A percentile compares a stretch with the other conserved stretches of the same genome.
Evolutionary conservation across 495 filamentous ascomycete species (phyloP).

Genomic region (Tuber microsphaerosporum): DNA sequence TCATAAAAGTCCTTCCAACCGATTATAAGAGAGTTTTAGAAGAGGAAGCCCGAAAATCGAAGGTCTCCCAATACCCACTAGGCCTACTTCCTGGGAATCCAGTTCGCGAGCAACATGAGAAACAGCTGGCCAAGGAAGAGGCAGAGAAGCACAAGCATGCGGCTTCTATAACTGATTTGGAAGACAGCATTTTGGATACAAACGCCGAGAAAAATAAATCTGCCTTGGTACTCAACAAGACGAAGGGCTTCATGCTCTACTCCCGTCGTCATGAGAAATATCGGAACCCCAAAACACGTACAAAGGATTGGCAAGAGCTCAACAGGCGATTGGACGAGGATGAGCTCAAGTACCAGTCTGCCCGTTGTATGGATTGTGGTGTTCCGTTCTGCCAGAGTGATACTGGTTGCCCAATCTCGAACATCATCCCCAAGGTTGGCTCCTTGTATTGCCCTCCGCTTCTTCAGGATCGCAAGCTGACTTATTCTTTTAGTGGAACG

Average conservation of each 20-base stretch:
- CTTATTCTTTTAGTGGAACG: conserved; percentile 60
- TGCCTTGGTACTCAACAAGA: conserved; percentile 93
- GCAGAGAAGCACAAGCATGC: conserved; percentile 67
- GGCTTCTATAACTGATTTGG: conserved; percentile 69
- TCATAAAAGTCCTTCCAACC: conserved; percentile 89
- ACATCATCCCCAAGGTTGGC: conserved; percentile 83
- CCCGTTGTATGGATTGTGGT: conserved; percentile 99
- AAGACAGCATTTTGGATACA: conserved; percentile 81
- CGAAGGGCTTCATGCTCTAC: conserved; percentile 98
- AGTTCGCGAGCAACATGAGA: conserved; percentile 51
- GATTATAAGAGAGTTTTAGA: conserved; percentile 94
- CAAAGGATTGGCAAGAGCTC: conserved; percentile 91
- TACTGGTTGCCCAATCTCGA: conserved; percentile 93
- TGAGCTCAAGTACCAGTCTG: conserved; percentile 96
- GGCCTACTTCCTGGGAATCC: conserved; percentile 43
- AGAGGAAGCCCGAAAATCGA: conserved; percentile 79
- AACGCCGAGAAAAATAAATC: conserved; percentile 90
- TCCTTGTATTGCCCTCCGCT: background rate
- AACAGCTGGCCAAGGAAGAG: conserved; percentile 64
- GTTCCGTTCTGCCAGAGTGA: conserved; percentile 99
- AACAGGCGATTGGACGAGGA: conserved; percentile 86
- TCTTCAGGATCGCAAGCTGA: conserved; percentile 11
- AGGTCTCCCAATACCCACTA: conserved; percentile 50
- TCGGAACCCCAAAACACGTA: conserved; percentile 74
- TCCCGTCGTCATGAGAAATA: conserved; percentile 91